Percentiles rank a stretch among this genome's conserved stretches.
Evolutionary conservation across 768 basidiomycete genomes (phyloP).

Genomic region (Xerocomus potaroensis): DNA sequence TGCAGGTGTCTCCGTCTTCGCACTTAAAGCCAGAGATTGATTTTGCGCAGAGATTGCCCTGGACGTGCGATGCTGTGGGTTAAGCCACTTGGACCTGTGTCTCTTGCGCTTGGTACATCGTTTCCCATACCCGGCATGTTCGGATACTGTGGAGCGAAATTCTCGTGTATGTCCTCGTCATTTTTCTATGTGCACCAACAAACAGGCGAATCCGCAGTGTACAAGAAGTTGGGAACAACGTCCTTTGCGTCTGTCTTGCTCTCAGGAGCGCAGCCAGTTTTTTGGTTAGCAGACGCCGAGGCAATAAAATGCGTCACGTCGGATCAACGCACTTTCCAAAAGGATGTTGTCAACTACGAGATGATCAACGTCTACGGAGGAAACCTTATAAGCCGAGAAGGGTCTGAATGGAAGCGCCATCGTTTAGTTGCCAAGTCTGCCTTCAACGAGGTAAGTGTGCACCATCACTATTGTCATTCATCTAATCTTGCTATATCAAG

Average conservation of each 20-base stretch:
- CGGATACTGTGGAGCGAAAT: conserved; percentile 33
- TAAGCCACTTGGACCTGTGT: conserved; percentile 28
- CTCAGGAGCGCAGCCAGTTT: conserved; percentile 27
- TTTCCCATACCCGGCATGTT: conserved; percentile 35
- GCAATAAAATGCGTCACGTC: conserved; percentile 35
- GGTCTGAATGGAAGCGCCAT: conserved; percentile 46
- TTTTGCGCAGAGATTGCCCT: conserved; percentile 14
- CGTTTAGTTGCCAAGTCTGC: conserved; percentile 43
- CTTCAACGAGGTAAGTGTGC: conserved; percentile 42
- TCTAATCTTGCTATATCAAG: conserved; percentile 20
- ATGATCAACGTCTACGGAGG: conserved; percentile 42
- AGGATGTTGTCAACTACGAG: conserved; percentile 39
- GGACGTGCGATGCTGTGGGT: conserved; percentile 25
- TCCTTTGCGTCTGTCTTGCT: conserved; percentile 35
- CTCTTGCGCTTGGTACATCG: conserved; percentile 24
- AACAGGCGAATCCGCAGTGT: conserved; percentile 17
- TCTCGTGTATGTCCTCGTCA: conserved; percentile 30
- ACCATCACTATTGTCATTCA: background rate
- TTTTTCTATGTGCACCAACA: too few species aligned
- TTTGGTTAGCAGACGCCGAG: conserved; percentile 44
- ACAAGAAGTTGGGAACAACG: conserved; percentile 36
- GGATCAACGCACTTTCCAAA: conserved; percentile 36
- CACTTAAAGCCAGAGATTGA: background rate
- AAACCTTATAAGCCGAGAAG: conserved; percentile 42
- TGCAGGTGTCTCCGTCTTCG: background rate